Evolutionary conservation across 495 filamentous ascomycete species (phyloP).

Genomic region (Neurospora sp.): DNA sequence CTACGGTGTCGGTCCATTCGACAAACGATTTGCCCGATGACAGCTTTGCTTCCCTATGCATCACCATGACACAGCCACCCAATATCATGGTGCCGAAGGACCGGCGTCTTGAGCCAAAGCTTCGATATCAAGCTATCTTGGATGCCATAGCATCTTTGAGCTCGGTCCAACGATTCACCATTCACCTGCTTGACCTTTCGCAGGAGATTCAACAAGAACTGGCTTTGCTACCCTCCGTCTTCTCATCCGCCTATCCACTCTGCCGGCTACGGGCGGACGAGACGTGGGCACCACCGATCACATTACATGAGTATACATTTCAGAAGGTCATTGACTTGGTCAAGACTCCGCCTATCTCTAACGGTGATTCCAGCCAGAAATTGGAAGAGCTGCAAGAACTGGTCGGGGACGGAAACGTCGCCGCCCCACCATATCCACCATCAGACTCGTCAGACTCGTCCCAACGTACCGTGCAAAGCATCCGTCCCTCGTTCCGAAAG

Average conservation of each 20-base stretch:
- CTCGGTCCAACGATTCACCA: neutral
- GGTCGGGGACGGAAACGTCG: neutral
- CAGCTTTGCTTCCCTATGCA: neutral
- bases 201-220: neutral
- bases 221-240: neutral
- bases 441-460: neutral
- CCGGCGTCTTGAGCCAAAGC: conserved; percentile 1
- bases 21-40: neutral
- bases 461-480: neutral
- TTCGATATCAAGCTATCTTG: neutral
- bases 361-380: neutral
- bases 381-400: neutral
- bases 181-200: neutral
- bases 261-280: neutral
- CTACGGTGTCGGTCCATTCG: neutral
- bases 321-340: neutral
- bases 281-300: neutral
- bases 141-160: neutral
- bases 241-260: neutral
- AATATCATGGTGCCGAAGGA: neutral
- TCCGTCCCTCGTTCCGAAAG: neutral
- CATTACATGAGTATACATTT: neutral
- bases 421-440: neutral
- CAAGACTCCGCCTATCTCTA: neutral
- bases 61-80: neutral